Percentiles rank a stretch among this genome's conserved stretches.
These are phyloP conservation scores for Dactylonectria macrodidyma DNA, from an alignment of 2,329 filamentous ascomycete genomes.

Conservation along the genomic window DNA sequence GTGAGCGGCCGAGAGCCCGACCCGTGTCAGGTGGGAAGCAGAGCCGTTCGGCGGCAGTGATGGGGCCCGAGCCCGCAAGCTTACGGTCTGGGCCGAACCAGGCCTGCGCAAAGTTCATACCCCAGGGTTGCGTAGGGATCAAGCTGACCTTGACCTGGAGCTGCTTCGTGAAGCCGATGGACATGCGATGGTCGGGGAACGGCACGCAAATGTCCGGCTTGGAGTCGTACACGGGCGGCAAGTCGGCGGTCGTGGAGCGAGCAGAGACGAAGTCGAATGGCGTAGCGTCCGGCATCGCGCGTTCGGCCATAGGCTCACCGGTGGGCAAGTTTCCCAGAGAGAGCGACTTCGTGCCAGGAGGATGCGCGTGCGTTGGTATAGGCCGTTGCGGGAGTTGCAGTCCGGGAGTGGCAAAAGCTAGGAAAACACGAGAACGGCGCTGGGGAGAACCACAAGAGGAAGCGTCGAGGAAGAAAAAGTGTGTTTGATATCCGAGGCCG, in stretches of 20 bases:
- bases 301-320: constrained; percentile 70
- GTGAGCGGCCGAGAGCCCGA: constrained; percentile 54
- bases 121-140: constrained; percentile 73
- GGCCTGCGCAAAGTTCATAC: constrained; percentile 65
- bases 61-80: constrained; percentile 49
- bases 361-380: constrained; percentile 74
- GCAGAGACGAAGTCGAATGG: constrained; percentile 74
- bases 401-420: constrained; percentile 79
- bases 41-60: constrained; percentile 56
- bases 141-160: constrained; percentile 64
- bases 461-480: constrained; percentile 77
- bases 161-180: constrained; percentile 55
- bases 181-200: constrained; percentile 77
- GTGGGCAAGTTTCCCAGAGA: constrained; percentile 73
- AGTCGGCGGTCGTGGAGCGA: constrained; percentile 67
- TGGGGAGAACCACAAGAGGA: constrained; percentile 80
- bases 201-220: constrained; percentile 73
- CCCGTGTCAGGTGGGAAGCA: constrained; percentile 55
- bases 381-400: constrained; percentile 70
- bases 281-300: constrained; percentile 59
- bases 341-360: constrained; percentile 47
- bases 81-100: constrained; percentile 55
- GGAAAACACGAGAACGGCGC: constrained; percentile 76
- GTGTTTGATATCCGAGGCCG: constrained; percentile 82
- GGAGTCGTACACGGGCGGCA: constrained; percentile 75